Percentiles rank a stretch among this genome's conserved stretches.
These are phyloP conservation scores for Brettanomyces custersianus DNA, from an alignment of 805 yeast genomes.

Conservation along the genomic window DNA sequence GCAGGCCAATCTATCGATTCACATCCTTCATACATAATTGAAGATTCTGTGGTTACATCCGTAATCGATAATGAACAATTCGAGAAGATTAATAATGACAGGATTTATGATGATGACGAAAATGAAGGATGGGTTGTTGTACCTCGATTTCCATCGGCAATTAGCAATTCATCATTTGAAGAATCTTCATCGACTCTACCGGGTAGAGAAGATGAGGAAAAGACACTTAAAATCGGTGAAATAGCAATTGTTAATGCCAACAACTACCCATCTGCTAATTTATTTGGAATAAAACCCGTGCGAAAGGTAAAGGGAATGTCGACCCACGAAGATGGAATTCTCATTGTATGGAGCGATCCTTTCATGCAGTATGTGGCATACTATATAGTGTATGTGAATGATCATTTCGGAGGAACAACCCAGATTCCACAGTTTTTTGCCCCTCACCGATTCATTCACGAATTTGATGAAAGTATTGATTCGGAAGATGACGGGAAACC, in stretches of 20 bases:
- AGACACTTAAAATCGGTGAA: constrained; percentile 16
- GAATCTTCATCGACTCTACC: background rate
- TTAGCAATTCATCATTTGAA: background rate
- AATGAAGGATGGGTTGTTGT: constrained; percentile 22
- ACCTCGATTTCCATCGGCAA: constrained; percentile 5
- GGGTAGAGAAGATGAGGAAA: constrained; percentile 1
- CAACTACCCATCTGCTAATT: constrained; percentile 15
- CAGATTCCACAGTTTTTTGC: constrained; percentile 8
- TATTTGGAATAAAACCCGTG: constrained; percentile 8
- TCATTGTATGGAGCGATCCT: constrained; percentile 13
- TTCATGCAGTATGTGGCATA: constrained; percentile 13
- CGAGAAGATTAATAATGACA: constrained; percentile 17
- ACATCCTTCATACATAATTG: constrained; percentile 12
- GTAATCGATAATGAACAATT: constrained; percentile 21
- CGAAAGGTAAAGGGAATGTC: constrained; percentile 2
- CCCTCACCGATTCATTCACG: background rate
- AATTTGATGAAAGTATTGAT: background rate
- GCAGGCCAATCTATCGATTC: constrained; percentile 6
- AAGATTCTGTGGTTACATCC: constrained; percentile 15
- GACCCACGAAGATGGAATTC: constrained; percentile 4
- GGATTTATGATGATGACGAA: constrained; percentile 16
- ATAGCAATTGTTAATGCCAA: constrained; percentile 16
- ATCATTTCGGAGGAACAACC: constrained; percentile 20
- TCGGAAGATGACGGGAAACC: background rate
- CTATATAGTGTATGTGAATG: constrained; percentile 25